Evolutionary conservation across 306 rosid species (phyloP).

Genomic region (Trichosanthes truncata): DNA sequence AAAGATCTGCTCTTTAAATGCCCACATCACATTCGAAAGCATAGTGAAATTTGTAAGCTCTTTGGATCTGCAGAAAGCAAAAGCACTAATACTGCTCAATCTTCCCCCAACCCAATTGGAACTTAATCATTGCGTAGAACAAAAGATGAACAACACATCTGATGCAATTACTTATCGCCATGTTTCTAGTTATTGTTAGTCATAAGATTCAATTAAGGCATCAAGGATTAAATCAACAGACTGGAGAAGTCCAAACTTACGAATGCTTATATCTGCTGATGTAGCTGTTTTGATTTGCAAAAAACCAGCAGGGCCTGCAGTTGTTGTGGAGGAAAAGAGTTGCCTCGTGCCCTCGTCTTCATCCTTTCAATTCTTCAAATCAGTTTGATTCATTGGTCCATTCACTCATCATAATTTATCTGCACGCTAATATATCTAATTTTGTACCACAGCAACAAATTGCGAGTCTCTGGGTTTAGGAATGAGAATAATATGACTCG

Average conservation of each 20-base stretch:
- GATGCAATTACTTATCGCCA: not conserved
- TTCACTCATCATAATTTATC: not conserved
- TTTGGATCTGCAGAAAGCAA: constrained; percentile 39
- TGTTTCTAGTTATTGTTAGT: not conserved
- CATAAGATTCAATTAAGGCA: not conserved
- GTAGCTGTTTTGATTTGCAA: not conserved
- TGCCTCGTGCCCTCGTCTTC: not conserved
- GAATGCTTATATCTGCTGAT: not conserved
- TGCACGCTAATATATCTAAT: not conserved
- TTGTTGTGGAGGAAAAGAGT: not conserved
- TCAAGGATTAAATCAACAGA: not conserved
- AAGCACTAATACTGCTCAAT: constrained; percentile 18
- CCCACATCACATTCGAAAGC: constrained; percentile 55
- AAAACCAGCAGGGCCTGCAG: not conserved
- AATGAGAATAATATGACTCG: not conserved
- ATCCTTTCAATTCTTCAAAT: not conserved
- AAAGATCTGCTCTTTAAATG: constrained; percentile 58
- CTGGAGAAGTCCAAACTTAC: not conserved
- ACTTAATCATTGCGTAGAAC: not conserved
- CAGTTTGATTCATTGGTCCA: not conserved
- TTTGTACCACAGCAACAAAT: not conserved
- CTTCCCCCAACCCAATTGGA: not conserved
- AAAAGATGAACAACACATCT: not conserved
- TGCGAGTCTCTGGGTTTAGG: not conserved
- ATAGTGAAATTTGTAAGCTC: constrained; percentile 34